Base-by-base conservation (phyloP, 208 protist genomes). In the Angomonas desouzai region DNA sequence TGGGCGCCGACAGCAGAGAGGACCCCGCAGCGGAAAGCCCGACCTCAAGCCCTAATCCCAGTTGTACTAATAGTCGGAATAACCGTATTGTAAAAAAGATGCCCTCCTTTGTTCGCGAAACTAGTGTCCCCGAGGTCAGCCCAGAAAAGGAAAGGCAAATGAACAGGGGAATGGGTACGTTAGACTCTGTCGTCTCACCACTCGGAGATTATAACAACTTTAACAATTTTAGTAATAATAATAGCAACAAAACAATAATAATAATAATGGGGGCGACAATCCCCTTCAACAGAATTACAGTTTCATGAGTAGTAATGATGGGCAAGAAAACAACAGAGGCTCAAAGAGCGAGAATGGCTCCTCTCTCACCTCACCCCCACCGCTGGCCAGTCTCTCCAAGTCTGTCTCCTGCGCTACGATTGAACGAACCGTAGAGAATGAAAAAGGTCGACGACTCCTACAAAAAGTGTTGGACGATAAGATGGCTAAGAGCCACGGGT, bases 31-130 rank as follows among this genome's bases (percentile, higher is more conserved):
- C 6, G 36, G 36, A 13, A 40, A 40, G 55, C 28, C 18, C 13
- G 11, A 18, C 36, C 36, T 18, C 6, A 6, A 40, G 36, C 29
- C 55, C 11, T 10, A 23, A 1, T 29, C 1, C n/a, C 51, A 57
- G 51, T 57, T 16, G 25, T 32, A 40, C 56, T 18, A 23, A 22
- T 9, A 36, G 29, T 32, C 3, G 9, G 28, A 57, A 27, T 27
- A 28, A 34, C 51, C 51, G 51, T 11, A 36, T 57, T 23, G 22
- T 36, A 32, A 36, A 57, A 18, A 38, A 36, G 13, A 57, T 57
- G 51, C 32, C 32, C 34, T 32, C 34, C 53, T 30, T 20, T 27
- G 6, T 58, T 4, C 9, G 16, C 9, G 36, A 40, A 13, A 18
- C 36, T 40, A 40, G 36, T 40, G 36, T 40, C 36, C 13, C 36